A percentile compares a stretch with the other conserved stretches of the same genome.
phyloP scores from a whole-genome alignment of 1,139 yeast species.

The Yamadazyma conglobata region DNA sequence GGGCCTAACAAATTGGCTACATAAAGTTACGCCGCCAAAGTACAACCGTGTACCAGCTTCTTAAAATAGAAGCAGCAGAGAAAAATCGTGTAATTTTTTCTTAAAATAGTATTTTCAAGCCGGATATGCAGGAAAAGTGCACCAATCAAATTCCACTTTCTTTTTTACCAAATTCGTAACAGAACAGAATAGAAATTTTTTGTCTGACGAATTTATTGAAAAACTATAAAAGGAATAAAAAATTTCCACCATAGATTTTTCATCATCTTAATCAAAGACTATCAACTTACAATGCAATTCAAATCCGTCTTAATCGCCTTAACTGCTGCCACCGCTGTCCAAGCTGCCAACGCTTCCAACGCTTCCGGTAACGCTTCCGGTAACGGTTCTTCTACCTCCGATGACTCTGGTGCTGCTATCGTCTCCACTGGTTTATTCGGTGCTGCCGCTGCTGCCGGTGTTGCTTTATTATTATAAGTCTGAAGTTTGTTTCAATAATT shows the following conservation, averaged over 20 bases:
- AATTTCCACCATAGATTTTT: constrained; percentile 5
- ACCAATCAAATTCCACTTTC: no score
- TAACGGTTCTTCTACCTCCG: constrained; percentile 21
- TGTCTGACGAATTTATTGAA: no score
- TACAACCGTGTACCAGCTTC: no score
- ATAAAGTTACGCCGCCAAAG: no score
- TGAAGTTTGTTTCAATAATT: constrained; percentile 8
- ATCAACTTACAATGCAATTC: constrained; percentile 37
- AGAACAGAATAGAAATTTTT: no score
- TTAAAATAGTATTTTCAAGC: no score
- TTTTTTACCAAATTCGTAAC: no score
- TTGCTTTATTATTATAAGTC: constrained; percentile 41
- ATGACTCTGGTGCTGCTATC: constrained; percentile 22
- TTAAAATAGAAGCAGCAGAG: no score
- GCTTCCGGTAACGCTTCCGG: constrained; percentile 17
- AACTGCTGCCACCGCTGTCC: constrained; percentile 43
- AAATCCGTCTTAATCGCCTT: constrained; percentile 42
- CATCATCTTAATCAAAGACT: constrained; percentile 4
- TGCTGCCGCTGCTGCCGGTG: constrained; percentile 46
- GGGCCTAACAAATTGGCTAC: no score
- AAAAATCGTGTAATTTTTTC: constrained; percentile 4
- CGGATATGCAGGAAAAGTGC: no score
- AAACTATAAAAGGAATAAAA: constrained; percentile 12
- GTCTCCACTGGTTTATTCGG: constrained; percentile 35
- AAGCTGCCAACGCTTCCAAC: constrained; percentile 34